Base-by-base conservation (phyloP, 306 rosid genomes). In the Glycyrrhiza uralensis region DNA sequence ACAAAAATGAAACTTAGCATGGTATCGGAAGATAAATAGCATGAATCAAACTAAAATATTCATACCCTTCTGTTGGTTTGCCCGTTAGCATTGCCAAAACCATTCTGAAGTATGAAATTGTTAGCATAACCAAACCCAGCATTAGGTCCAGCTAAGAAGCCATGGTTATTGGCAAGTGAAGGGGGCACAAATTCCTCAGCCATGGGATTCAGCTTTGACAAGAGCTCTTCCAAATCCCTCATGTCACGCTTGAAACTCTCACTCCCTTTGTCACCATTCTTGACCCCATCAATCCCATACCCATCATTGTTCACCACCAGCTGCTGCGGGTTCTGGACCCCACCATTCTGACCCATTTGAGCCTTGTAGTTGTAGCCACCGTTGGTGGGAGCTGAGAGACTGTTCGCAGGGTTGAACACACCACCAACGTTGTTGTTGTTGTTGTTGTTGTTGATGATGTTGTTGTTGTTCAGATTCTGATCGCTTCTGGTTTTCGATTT, bases 101-200 rank as follows among this genome's bases (percentile, higher is more conserved):
- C 77, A 76, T 55, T 28, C 0, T 36, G 91, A 20, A 86, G 17
- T 12, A 85, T 6, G 38, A 86, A 56, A 81, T 85, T 85, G 80
- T 87, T 84, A 78, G 87, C 2, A 73, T 58, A 92, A 33, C 92
- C 89, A 73, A 88, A 92, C 13, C 84, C 85, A 45, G 72, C 85
- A 65, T 71, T 82, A 49, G 81, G 66, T 44, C 83, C 76, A 47
- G 76, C 36, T 12, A 83, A 79, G 75, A 47, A 89, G 1, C 91
- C 93, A 13, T 77, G 84, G 76, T 66, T 83, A 50, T 85, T 91
- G 10, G 87, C 73, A 2, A 87, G 90, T 0, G 97, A 91, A 0
- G 95, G 96, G 41, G 99, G 99, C 49, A 94, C 94, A 80, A 91
- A 94, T 46, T 94, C 99, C 85, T 94, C 88, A 36, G 99, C 99